These are phyloP conservation scores for Penicillium bovifimosum DNA, from an alignment of 495 filamentous ascomycete genomes.

Conservation along the genomic window DNA sequence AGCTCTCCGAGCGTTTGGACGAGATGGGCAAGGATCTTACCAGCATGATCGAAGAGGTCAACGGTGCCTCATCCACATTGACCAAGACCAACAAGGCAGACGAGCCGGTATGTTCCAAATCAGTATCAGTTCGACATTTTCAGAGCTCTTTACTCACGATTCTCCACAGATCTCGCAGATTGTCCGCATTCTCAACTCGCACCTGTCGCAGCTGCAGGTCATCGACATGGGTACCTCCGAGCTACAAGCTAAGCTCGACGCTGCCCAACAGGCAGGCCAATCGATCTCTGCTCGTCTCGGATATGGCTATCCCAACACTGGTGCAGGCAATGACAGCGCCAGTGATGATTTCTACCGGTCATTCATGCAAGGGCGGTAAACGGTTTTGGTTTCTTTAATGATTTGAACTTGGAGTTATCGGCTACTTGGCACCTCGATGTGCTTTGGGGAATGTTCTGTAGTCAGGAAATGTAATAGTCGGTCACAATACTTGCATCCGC, in stretches of 20 bases:
- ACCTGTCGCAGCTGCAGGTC: conserved; percentile 80
- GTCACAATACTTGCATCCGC: conserved; percentile 5
- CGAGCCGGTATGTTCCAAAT: conserved; percentile 68
- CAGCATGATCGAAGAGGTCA: conserved; percentile 98
- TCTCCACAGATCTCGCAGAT: conserved; percentile 74
- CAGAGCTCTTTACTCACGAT: conserved; percentile 3
- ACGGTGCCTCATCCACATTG: conserved; percentile 72
- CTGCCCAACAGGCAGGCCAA: conserved; percentile 70
- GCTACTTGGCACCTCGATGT: conserved; percentile 11
- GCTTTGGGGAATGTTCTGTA: conserved; percentile 10
- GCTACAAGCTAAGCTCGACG: conserved; percentile 69
- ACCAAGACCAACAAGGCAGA: conserved; percentile 84
- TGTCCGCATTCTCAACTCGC: conserved; percentile 86
- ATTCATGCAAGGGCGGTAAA: conserved; percentile 59
- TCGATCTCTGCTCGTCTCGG: conserved; percentile 64
- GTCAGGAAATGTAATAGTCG: conserved; percentile 9
- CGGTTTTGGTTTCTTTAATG: conserved; percentile 13
- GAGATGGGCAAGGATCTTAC: conserved; percentile 87
- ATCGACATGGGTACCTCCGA: conserved; percentile 82
- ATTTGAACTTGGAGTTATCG: conserved; percentile 11
- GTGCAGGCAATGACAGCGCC: conserved; percentile 53
- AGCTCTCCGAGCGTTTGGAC: conserved; percentile 76
- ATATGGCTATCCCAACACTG: conserved; percentile 48
- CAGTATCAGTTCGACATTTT: not conserved
- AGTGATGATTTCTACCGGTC: conserved; percentile 80